Evolutionary conservation across 2,329 filamentous ascomycete species (phyloP), one percentile per base, ranked within the genome.

Genomic region (Cladosporium oxysporum): DNA sequence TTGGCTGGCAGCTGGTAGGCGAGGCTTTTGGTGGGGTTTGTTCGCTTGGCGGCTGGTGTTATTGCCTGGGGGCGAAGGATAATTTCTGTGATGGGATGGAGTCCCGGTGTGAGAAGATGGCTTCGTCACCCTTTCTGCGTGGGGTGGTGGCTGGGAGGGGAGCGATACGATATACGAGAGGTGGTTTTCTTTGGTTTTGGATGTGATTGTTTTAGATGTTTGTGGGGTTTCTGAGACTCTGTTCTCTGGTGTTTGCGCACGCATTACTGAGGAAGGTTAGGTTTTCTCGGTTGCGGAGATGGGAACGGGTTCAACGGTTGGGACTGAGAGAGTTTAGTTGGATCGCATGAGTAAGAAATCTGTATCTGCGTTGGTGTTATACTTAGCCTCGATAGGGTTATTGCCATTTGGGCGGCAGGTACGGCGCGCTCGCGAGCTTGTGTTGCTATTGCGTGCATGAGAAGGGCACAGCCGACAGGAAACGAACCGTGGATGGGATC

Each of bases 281-380:
- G 31, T 50, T 53, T 62, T 62, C 60, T 62, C 60, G 60, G 47
- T 31, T 62, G 60, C 60, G 60, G 60, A 55, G 60, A 37, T 50
- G n/a, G 23, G 29, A 14, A 16, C 31, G 49, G 60, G 31, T 29
- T 29, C 33, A 62, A 62, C 59, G 59, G 59, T 62, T 31, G 44
- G 23, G n/a, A 23, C 52, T 31, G 44, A 16, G n/a, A 23, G 11
- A 6, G 11, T 21, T 16, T 14, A 33, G 31, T 26, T 58, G 55
- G 23, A 26, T 37, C 31, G 21, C 16, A 23, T 41, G 55, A 35
- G 55, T 33, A 37, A 57, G 21, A 18, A 23, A 50, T 23, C 14
- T 23, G 31, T 58, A 41, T 58, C 33, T 37, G n/a, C 14, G n/a
- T 26, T 58, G 31, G 16, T 58, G 55, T 58, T 58, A 61, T 49